Evolutionary conservation across 2,329 filamentous ascomycete genomes (phyloP).

Genomic region (Botrytis pseudocinerea): DNA sequence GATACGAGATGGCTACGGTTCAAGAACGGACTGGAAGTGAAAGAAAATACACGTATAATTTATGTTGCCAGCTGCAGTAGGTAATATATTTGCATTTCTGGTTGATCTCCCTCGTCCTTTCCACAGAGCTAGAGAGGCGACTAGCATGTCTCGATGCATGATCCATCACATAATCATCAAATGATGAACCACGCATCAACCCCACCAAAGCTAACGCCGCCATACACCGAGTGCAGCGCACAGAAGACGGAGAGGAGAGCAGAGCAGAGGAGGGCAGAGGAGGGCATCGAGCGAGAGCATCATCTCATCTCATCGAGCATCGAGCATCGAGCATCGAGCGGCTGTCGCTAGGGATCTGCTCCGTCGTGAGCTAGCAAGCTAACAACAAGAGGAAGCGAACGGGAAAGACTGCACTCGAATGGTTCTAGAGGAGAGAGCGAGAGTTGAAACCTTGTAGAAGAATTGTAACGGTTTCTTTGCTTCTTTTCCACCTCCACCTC

Average conservation of each 20-base stretch:
- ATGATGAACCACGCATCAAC: not conserved
- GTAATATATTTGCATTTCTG: no score
- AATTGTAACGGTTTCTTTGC: not conserved
- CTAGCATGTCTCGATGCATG: no score
- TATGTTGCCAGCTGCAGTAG: not conserved
- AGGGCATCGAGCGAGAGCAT: not conserved
- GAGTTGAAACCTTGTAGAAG: not conserved
- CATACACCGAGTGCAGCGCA: not conserved
- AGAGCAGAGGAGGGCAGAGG: not conserved
- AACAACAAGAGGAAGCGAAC: not conserved
- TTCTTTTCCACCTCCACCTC: not conserved
- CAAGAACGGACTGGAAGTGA: not conserved
- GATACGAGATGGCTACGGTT: not conserved
- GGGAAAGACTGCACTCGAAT: not conserved
- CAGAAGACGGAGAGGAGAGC: not conserved
- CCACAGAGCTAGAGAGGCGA: not conserved
- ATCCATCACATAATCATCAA: not conserved
- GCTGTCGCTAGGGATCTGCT: no score
- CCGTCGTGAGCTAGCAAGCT: not conserved
- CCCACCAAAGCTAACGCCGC: not conserved
- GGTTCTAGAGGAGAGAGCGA: not conserved
- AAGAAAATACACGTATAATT: no score
- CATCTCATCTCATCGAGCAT: not conserved
- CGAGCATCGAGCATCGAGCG: not conserved
- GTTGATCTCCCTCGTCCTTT: not conserved